Evolutionary conservation across 1,284 basidiomycete genomes (phyloP).

Genomic region (Taiwanofungus camphoratus): DNA sequence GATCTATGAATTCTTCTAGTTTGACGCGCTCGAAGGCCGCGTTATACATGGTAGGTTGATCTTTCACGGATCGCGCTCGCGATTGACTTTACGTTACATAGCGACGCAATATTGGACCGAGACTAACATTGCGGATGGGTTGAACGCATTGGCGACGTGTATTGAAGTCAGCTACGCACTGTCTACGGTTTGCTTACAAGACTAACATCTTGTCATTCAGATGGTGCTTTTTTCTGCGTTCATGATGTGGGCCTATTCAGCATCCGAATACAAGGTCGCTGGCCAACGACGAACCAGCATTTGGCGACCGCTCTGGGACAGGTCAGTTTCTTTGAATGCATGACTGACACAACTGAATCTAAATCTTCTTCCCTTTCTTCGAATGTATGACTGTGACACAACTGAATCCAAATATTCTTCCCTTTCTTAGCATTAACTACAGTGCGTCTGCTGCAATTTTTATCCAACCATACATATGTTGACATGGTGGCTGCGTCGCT

Average conservation of each 20-base stretch:
- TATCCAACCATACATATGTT: constrained; percentile 1
- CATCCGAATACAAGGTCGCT: constrained; percentile 53
- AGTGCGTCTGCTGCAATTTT: constrained; percentile 33
- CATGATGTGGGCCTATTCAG: constrained; percentile 80
- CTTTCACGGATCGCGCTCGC: constrained; percentile 1
- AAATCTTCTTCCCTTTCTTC: neutral
- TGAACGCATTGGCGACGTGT: constrained; percentile 77
- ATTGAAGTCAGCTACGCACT: constrained; percentile 74
- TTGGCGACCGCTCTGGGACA: constrained; percentile 68
- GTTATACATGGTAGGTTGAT: constrained; percentile 51
- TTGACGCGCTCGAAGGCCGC: constrained; percentile 48
- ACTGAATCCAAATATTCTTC: constrained; percentile 1
- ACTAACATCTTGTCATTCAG: constrained; percentile 21
- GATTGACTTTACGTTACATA: constrained; percentile 19
- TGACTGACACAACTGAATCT: neutral
- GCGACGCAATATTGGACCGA: constrained; percentile 75
- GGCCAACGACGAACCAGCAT: constrained; percentile 43
- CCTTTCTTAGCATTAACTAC: constrained; percentile 57
- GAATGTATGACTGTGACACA: neutral
- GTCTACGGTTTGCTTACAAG: too few species aligned
- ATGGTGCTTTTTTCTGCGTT: constrained; percentile 78
- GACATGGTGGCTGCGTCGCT: too few species aligned
- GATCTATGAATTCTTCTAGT: constrained; percentile 33
- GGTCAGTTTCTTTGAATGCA: constrained; percentile 34
- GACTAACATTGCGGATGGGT: constrained; percentile 75